Percentiles rank a stretch among this genome's conserved stretches.
Evolutionary conservation across 1,284 basidiomycete genomes (phyloP).

Genomic region (Papiliotrema flavescens): DNA sequence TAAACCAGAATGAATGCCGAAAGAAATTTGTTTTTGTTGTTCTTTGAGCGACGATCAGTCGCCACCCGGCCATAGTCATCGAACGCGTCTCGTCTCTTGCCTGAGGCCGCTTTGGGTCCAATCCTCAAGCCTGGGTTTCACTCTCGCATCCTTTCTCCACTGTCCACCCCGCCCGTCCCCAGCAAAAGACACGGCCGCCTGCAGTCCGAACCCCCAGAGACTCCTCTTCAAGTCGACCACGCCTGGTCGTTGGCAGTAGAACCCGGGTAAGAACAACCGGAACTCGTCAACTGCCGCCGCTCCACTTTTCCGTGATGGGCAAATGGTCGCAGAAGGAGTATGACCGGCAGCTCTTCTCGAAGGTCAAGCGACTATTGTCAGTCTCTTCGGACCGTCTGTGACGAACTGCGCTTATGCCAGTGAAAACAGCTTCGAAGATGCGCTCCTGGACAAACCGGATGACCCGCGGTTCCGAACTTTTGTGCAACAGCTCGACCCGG

Average conservation of each 20-base stretch:
- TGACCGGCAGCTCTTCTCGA: conserved; percentile 18
- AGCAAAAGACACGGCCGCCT: too few relatives aligned
- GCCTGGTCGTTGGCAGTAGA: too few relatives aligned
- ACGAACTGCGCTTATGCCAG: not conserved
- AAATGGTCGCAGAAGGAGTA: conserved; percentile 22
- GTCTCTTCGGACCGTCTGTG: conserved; percentile 1
- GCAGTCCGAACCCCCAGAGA: too few relatives aligned
- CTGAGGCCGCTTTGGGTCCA: not conserved
- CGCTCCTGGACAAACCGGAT: conserved; percentile 1
- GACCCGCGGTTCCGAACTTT: conserved; percentile 14
- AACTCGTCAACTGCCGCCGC: too few relatives aligned
- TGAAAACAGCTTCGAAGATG: not conserved
- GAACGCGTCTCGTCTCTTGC: too few relatives aligned
- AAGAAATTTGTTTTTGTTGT: too few relatives aligned
- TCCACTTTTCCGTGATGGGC: conserved; percentile 18
- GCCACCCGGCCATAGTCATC: too few relatives aligned
- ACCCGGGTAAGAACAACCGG: too few relatives aligned
- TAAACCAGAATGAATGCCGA: not conserved
- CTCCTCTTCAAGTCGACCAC: too few relatives aligned
- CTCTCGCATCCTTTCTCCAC: not conserved
- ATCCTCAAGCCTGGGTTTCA: not conserved
- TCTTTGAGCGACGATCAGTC: too few relatives aligned
- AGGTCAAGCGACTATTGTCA: conserved; percentile 22
- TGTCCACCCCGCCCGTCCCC: too few relatives aligned
- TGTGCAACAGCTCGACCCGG: conserved; percentile 13